phyloP scores from a whole-genome alignment of 2,329 filamentous ascomycete genomes.

The Pseudogymnoascus pannorum region DNA sequence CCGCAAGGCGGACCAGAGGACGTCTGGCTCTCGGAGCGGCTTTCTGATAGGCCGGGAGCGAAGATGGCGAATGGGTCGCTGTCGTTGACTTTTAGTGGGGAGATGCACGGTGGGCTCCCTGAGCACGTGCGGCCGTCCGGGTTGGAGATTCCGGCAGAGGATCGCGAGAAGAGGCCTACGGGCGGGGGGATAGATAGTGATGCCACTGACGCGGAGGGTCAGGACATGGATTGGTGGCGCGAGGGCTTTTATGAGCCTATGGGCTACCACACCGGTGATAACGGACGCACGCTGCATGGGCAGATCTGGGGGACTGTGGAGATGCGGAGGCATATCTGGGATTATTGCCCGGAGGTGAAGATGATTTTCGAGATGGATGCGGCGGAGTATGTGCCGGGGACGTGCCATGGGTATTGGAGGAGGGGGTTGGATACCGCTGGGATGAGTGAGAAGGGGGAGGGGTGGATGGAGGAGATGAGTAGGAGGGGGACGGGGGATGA shows the following conservation, averaged over 20 bases:
- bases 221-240: slow-evolving; percentile 43
- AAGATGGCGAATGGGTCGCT: slow-evolving; percentile 45
- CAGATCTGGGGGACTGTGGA: slow-evolving; percentile 43
- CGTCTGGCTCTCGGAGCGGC: slow-evolving; percentile 47
- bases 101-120: slow-evolving; percentile 36
- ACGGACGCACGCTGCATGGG: slow-evolving; percentile 39
- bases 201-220: slow-evolving; percentile 20
- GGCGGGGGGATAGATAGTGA: neutral
- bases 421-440: slow-evolving; percentile 16
- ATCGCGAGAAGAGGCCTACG: neutral
- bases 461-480: slow-evolving; percentile 18
- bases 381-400: slow-evolving; percentile 42
- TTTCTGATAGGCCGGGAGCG: slow-evolving; percentile 41
- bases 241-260: slow-evolving; percentile 48
- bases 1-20: slow-evolving; percentile 44
- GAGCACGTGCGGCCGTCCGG: slow-evolving; percentile 20
- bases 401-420: slow-evolving; percentile 42
- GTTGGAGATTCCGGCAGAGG: neutral
- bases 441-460: neutral
- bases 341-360: slow-evolving; percentile 52
- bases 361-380: slow-evolving; percentile 50
- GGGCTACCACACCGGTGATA: slow-evolving; percentile 50
- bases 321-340: slow-evolving; percentile 44
- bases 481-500: slow-evolving; percentile 11
- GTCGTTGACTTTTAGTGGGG: slow-evolving; percentile 43